A percentile compares a stretch with the other conserved stretches of the same genome.
These are phyloP conservation scores for Pseudocercospora fuligena DNA, from an alignment of 2,329 filamentous ascomycete genomes.

Conservation along the genomic window DNA sequence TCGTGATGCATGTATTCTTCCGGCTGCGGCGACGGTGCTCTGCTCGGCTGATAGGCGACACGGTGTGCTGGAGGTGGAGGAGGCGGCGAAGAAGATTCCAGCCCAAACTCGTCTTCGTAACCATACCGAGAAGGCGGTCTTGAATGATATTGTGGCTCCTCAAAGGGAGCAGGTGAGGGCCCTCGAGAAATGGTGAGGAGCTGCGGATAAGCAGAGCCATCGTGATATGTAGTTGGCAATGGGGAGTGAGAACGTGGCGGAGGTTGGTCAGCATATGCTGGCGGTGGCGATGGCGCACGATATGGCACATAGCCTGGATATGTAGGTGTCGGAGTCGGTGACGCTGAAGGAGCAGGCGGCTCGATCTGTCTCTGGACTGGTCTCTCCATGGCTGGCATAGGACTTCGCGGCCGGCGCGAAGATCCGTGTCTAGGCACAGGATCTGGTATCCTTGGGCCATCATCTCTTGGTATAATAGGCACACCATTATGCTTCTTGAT, in stretches of 20 bases:
- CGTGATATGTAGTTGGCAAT: constrained; percentile 43
- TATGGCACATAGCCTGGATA: constrained; percentile 35
- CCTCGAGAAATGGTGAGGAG: constrained; percentile 33
- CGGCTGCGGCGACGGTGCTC: constrained; percentile 54
- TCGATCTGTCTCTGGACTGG: neutral
- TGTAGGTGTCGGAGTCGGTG: constrained; percentile 45
- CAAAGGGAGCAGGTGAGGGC: constrained; percentile 38
- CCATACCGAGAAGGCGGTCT: constrained; percentile 19
- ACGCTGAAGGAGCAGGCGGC: constrained; percentile 41
- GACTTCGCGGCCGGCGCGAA: constrained; percentile 32
- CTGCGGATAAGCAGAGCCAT: constrained; percentile 41
- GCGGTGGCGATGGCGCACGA: constrained; percentile 37
- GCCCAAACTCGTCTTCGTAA: constrained; percentile 49
- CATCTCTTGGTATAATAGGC: constrained; percentile 29
- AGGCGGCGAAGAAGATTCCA: constrained; percentile 66
- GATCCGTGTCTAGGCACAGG: constrained; percentile 37
- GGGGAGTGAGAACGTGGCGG: constrained; percentile 50
- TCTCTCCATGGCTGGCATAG: constrained; percentile 31
- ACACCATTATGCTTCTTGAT: constrained; percentile 34
- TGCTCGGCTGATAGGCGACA: constrained; percentile 56
- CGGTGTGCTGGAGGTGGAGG: constrained; percentile 83
- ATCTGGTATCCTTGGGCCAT: constrained; percentile 39
- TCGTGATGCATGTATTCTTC: constrained; percentile 38
- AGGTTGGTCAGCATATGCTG: constrained; percentile 40
- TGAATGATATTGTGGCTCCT: constrained; percentile 34